Conservation (phyloP, 164 flowering plant species). For the Nymphaea thermarum region DNA sequence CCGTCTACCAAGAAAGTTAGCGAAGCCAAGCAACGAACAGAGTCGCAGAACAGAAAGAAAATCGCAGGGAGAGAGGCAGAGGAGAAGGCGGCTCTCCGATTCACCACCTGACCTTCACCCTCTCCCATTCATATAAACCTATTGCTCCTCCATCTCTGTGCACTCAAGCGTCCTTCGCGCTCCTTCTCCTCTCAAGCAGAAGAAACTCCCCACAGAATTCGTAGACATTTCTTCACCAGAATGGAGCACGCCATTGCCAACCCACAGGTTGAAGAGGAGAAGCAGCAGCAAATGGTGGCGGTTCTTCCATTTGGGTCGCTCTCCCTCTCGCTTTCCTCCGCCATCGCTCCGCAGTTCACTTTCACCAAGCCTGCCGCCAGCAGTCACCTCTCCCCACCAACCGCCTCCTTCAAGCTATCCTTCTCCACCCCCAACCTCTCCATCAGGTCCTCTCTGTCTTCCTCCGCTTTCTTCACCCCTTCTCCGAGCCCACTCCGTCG, state of each 20-base stretch:
- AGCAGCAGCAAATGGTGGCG: neutral
- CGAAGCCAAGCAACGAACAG: neutral
- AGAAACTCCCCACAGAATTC: neutral
- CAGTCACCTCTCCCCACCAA: neutral
- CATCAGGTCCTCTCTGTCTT: constrained; percentile 13
- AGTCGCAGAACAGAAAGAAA: neutral
- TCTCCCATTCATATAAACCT: neutral
- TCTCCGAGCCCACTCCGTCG: constrained; percentile 1
- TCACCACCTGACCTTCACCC: neutral
- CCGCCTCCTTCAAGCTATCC: neutral
- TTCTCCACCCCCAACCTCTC: constrained; percentile 33
- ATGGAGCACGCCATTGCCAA: neutral
- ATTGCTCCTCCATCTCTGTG: too few species aligned
- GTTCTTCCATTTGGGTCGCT: neutral
- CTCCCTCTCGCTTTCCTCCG: neutral
- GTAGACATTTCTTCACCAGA: neutral
- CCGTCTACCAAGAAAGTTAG: neutral
- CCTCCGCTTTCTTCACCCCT: neutral
- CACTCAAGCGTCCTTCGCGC: neutral
- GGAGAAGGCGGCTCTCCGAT: neutral
- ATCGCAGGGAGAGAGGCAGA: neutral
- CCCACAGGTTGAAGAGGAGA: neutral
- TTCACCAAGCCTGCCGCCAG: neutral
- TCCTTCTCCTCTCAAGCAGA: neutral
- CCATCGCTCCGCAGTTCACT: neutral